Evolutionary conservation across 2,329 filamentous ascomycete species (phyloP).

Genomic region (Didymella keratinophila): DNA sequence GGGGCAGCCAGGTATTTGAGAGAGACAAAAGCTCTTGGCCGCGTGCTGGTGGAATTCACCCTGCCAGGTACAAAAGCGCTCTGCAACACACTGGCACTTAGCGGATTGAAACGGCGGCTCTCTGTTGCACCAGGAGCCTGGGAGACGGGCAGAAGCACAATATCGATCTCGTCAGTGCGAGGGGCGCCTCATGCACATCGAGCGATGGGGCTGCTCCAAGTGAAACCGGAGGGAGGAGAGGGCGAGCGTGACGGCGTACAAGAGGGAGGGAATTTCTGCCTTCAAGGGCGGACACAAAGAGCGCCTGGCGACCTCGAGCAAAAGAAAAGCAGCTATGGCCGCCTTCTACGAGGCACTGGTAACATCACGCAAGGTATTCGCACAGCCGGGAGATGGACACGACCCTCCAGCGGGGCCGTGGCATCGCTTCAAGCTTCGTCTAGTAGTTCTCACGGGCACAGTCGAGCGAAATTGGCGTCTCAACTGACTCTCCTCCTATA

Average conservation of each 20-base stretch:
- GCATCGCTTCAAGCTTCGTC: slow-evolving; percentile 22
- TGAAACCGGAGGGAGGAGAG: slow-evolving; percentile 48
- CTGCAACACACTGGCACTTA: slow-evolving; percentile 49
- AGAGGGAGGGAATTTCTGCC: slow-evolving; percentile 43
- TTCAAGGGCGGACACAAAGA: slow-evolving; percentile 40
- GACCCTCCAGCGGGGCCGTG: slow-evolving; percentile 22
- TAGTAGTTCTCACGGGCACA: slow-evolving; percentile 30
- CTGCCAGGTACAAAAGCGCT: slow-evolving; percentile 51
- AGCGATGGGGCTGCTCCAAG: slow-evolving; percentile 47
- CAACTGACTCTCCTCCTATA: slow-evolving; percentile 23
- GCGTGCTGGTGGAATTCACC: slow-evolving; percentile 43
- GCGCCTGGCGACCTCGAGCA: slow-evolving; percentile 42
- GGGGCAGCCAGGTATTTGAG: slow-evolving; percentile 52
- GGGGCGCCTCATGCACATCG: slow-evolving; percentile 50
- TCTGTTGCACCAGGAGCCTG: slow-evolving; percentile 49
- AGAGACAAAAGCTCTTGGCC: slow-evolving; percentile 46
- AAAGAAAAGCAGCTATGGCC: slow-evolving; percentile 46
- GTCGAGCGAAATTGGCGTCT: slow-evolving; percentile 19
- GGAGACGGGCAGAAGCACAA: slow-evolving; percentile 36
- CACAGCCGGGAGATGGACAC: slow-evolving; percentile 22
- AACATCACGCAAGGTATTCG: slow-evolving; percentile 32
- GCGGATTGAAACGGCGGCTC: slow-evolving; percentile 49
- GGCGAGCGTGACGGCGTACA: slow-evolving; percentile 48
- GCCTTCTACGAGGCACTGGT: slow-evolving; percentile 30
- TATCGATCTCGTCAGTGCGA: slow-evolving; percentile 49